Evolutionary conservation across 768 basidiomycete species (phyloP).

Genomic region (Boletus rubroflammeus): DNA sequence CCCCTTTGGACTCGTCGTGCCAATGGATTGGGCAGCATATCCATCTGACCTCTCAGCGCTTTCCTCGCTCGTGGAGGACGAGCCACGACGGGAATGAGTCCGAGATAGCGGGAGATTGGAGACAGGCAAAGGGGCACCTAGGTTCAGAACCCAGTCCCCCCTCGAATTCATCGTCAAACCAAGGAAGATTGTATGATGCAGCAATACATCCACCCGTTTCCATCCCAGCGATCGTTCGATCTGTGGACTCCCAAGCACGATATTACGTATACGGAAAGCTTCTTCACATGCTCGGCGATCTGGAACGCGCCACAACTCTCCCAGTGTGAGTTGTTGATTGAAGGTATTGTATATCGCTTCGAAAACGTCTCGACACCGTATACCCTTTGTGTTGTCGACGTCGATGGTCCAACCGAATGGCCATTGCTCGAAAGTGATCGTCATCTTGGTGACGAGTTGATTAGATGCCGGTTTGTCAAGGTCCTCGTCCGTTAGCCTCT

Average conservation of each 20-base stretch:
- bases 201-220: slow-evolving; percentile 50
- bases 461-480: slow-evolving; percentile 40
- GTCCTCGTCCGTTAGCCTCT: slow-evolving; percentile 32
- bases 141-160: not conserved
- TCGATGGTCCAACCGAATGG: slow-evolving; percentile 36
- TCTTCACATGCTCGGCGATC: slow-evolving; percentile 29
- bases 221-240: slow-evolving; percentile 42
- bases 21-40: too few relatives aligned
- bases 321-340: slow-evolving; percentile 30
- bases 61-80: too few relatives aligned
- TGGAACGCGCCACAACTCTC: slow-evolving; percentile 37
- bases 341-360: slow-evolving; percentile 48
- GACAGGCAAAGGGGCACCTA: not conserved
- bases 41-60: too few relatives aligned
- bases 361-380: slow-evolving; percentile 51
- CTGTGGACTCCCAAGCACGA: slow-evolving; percentile 34
- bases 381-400: slow-evolving; percentile 36
- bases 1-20: not conserved
- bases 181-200: slow-evolving; percentile 26
- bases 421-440: slow-evolving; percentile 37
- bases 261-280: slow-evolving; percentile 40
- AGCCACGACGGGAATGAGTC: not conserved
- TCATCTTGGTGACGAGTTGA: slow-evolving; percentile 41
- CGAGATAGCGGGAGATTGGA: too few relatives aligned
- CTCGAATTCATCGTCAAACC: not conserved